Conservation (phyloP, 140 eudicot species). For the Erigeron philadelphicus region DNA sequence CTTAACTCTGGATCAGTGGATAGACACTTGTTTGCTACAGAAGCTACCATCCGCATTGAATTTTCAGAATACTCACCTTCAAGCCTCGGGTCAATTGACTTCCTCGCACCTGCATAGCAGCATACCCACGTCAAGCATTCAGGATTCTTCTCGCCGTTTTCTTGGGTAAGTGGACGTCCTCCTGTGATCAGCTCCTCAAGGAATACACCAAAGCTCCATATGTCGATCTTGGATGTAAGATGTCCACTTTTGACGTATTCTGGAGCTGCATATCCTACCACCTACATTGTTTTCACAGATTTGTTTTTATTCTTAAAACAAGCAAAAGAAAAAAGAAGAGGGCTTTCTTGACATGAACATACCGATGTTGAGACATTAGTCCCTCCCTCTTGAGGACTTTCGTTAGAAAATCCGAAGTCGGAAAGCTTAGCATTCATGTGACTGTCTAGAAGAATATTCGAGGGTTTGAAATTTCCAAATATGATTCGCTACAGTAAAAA, state of each 20-base stretch:
- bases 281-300: background rate
- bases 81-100: constrained; percentile 22
- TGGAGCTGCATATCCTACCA: constrained; percentile 21
- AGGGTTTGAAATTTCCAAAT: constrained; percentile 13
- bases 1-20: constrained; percentile 7
- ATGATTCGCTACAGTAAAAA: constrained; percentile 2
- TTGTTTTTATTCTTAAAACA: no score
- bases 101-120: background rate
- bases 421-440: constrained; percentile 24
- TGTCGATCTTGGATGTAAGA: constrained; percentile 3
- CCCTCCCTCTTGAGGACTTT: background rate
- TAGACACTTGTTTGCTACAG: constrained; percentile 16
- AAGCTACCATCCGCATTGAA: background rate
- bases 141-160: background rate
- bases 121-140: constrained; percentile 17
- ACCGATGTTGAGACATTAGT: background rate
- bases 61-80: background rate
- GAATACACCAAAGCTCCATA: constrained; percentile 23
- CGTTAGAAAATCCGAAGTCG: background rate
- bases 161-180: background rate
- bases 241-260: constrained; percentile 13
- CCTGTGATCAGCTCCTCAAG: constrained; percentile 21
- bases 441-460: constrained; percentile 18
- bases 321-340: background rate
- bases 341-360: background rate